These are phyloP conservation scores for Scheffersomyces illinoinensis DNA, from an alignment of 1,139 yeast species.

Conservation along the genomic window DNA sequence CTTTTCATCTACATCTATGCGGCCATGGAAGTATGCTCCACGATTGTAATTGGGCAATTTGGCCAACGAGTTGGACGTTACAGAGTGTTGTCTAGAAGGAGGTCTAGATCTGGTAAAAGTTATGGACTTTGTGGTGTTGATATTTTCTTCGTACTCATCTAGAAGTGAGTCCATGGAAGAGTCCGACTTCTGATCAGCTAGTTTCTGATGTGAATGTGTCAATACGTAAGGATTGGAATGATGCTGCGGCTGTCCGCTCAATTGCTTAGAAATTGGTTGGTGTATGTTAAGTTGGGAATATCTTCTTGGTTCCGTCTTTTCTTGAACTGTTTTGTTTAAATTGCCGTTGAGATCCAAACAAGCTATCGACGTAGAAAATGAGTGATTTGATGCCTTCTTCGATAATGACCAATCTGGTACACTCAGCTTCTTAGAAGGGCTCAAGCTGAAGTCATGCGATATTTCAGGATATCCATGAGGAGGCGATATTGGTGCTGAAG, in stretches of 20 bases:
- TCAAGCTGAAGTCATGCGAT: constrained; percentile 1
- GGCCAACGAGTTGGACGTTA: constrained; percentile 24
- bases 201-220: not conserved
- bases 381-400: constrained; percentile 23
- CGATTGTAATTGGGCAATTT: constrained; percentile 9
- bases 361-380: constrained; percentile 27
- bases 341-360: constrained; percentile 23
- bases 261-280: constrained; percentile 21
- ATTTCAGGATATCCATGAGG: constrained; percentile 14
- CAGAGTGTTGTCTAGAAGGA: constrained; percentile 27
- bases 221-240: constrained; percentile 2
- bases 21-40: constrained; percentile 6
- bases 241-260: constrained; percentile 1
- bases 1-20: constrained; percentile 11
- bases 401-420: constrained; percentile 13
- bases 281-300: constrained; percentile 7
- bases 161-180: constrained; percentile 54
- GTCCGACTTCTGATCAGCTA: constrained; percentile 27
- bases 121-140: constrained; percentile 30
- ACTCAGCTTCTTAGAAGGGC: constrained; percentile 7
- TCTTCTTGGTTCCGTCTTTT: not conserved
- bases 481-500: constrained; percentile 47
- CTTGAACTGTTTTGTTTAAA: not conserved
- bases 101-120: constrained; percentile 25
- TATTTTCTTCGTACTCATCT: constrained; percentile 52